Evolutionary conservation across 192 early-diverging fungal species (phyloP), one percentile per base, ranked within the genome.

Genomic region (Chytriomyces confervae): DNA sequence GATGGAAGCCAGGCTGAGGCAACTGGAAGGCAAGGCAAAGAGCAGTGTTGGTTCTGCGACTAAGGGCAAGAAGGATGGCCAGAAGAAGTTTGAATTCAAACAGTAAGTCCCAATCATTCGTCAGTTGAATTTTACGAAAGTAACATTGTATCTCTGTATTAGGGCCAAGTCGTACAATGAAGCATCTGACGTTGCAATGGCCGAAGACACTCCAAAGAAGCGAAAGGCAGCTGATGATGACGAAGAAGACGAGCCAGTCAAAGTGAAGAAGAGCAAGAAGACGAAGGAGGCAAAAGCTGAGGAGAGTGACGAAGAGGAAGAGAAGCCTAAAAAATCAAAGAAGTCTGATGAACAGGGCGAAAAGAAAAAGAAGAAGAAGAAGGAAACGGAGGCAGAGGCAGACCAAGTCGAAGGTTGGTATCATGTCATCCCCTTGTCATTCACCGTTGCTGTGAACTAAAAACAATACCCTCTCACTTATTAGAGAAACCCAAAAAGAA

Each of bases 1-100:
- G 91, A 84, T 96, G 66, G 96, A 97, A 85, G 87, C 88, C 65
- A 88, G 96, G 46, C 88, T 98, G 80, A 85, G 94, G 69, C 92
- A 95, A 86, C 88, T 98, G 60, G 96, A 98, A 88, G 93, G 93
- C 61, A 88, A 88, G 78, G 79, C 92, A 85, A 80, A 90, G 85
- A 48, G 75, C 27, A 50, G 74, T 45, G 90, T 89, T 20, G 88
- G 88, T 62, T 85, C 85, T 74, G 89, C 90, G 27, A 91, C 89
- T 72, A 93, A 93, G 83, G 89, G 86, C 72, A 92, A 91, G 45
- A 88, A 89, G 77, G 83, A 80, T 66, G 87, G 88, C 66, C 82
- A 89, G 83, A 78, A 78, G 61, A 92, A 92, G 81, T 89, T 88
- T 83, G 86, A 92, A 76, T 87, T 81, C 67, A 62, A 71, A 6